A percentile compares a stretch with the other conserved stretches of the same genome.
Evolutionary conservation across 768 basidiomycete genomes (phyloP).

Genomic region (Leccinum truebloodii): DNA sequence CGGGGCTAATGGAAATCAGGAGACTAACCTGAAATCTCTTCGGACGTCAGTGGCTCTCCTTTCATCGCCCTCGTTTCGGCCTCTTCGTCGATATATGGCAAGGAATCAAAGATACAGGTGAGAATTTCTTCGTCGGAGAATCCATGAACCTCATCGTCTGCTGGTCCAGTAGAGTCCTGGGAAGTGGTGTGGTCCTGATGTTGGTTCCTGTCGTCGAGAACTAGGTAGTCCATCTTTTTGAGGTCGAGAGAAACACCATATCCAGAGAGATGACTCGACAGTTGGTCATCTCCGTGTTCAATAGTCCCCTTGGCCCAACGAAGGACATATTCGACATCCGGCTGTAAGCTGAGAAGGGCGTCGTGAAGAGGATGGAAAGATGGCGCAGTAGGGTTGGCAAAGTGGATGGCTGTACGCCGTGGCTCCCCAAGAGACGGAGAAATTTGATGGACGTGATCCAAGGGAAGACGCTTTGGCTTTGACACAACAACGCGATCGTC

Average conservation of each 20-base stretch:
- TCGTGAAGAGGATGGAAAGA: slow-evolving; percentile 73
- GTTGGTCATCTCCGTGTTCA: slow-evolving; percentile 38
- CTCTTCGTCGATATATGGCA: slow-evolving; percentile 30
- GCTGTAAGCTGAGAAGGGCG: slow-evolving; percentile 53
- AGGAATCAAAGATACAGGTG: slow-evolving; percentile 31
- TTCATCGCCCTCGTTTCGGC: slow-evolving; percentile 37
- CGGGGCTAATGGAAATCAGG: not conserved
- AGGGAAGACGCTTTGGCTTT: slow-evolving; percentile 52
- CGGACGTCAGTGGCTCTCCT: slow-evolving; percentile 46
- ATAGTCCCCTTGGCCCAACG: slow-evolving; percentile 39
- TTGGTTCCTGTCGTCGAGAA: slow-evolving; percentile 76
- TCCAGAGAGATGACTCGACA: slow-evolving; percentile 64
- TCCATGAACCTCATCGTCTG: slow-evolving; percentile 10
- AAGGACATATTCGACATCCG: slow-evolving; percentile 71
- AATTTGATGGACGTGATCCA: slow-evolving; percentile 74
- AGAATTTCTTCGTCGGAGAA: slow-evolving; percentile 23
- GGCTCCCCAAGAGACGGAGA: slow-evolving; percentile 49
- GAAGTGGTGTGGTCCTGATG: slow-evolving; percentile 6
- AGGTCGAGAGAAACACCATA: slow-evolving; percentile 92
- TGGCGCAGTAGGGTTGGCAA: slow-evolving; percentile 62
- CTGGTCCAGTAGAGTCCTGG: not conserved
- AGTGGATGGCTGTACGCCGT: slow-evolving; percentile 71
- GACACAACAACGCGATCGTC: slow-evolving; percentile 34
- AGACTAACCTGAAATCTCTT: slow-evolving; percentile 56
- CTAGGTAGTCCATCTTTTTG: slow-evolving; percentile 97